Evolutionary conservation across 164 flowering plant genomes (phyloP), one percentile per base, ranked within the genome.

Genomic region (Akebia trifoliata): DNA sequence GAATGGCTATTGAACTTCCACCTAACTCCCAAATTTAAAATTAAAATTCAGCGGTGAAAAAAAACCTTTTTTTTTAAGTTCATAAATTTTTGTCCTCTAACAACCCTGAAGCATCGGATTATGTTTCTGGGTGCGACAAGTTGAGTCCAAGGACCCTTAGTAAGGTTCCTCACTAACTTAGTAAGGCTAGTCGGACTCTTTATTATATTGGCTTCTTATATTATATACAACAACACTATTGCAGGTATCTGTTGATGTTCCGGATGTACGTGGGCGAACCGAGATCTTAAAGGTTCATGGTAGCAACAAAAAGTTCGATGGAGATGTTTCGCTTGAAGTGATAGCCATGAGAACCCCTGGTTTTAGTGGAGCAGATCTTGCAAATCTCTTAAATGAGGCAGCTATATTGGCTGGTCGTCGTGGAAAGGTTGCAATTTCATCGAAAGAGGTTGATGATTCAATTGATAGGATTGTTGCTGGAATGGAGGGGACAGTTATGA

Each of bases 261-360:
- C 95, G 4, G 97, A 90, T 72, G 69, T 90, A 6, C 73, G 85
- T 51, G 97, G 97, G 56, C 79, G 97, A 62, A 86, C 92, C 1
- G 97, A 90, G 65, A 90, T 90, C 64, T 74, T 90, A 52, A 90
- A 90, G 75, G 97, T 90, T 50, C 92, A 90, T 66, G 92, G 52
- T 20, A 42, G 88, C 73, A 90, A 86, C 44, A 90, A 90, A 69
- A 90, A 90, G 72, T 86, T 90, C 64, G 85, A 80, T 47, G 59
- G 64, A 47, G 90, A 90, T 75, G 88, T 90, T 26, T 90, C 97
- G 57, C 86, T 90, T 64, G 90, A 86, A 36, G 92, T 90, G 57
- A 63, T 90, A 44, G 97, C 97, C 59, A 90, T 86, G 95, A 78
- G 97, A 65, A 90, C 97, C 45, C 97, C 97, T 53, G 97, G 97